These are phyloP conservation scores for Apiospora pterosperma DNA, from an alignment of 2,329 filamentous ascomycete genomes.

Conservation along the genomic window DNA sequence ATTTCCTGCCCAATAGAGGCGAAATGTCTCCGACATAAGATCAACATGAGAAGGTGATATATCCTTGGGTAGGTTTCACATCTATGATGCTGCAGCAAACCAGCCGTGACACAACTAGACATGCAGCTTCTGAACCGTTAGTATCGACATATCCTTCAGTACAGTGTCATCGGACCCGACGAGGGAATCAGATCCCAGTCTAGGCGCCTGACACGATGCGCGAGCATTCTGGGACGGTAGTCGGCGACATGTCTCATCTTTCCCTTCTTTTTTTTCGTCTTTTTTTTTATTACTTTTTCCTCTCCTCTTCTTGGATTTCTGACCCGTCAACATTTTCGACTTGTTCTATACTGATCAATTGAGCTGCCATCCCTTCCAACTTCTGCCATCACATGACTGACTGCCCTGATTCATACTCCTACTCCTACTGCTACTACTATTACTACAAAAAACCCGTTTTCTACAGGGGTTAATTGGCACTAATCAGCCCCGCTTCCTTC, in stretches of 20 bases:
- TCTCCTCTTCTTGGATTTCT: too few species aligned
- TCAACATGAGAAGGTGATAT: not conserved
- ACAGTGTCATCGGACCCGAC: not conserved
- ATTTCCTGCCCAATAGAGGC: not conserved
- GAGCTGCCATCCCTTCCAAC: not conserved
- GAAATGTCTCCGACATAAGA: not conserved
- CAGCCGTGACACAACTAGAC: not conserved
- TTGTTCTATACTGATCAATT: not conserved
- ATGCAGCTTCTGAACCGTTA: not conserved
- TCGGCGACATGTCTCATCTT: not conserved
- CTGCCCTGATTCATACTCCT: not conserved
- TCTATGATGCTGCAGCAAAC: not conserved
- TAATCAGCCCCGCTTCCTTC: not conserved
- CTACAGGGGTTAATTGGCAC: not conserved
- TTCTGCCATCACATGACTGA: too few species aligned
- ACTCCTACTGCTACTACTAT: too few species aligned
- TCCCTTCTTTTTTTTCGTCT: not conserved
- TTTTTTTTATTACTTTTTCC: not conserved
- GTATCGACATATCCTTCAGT: not conserved
- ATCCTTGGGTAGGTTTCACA: too few species aligned
- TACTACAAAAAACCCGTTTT: not conserved
- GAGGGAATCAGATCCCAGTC: conserved; percentile 1
- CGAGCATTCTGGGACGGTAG: not conserved
- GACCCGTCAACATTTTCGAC: too few species aligned
- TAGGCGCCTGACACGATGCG: not conserved